Percentiles rank a stretch among this genome's conserved stretches.
Evolutionary conservation across 495 filamentous ascomycete species (phyloP).

Genomic region (Tuber calosporum): DNA sequence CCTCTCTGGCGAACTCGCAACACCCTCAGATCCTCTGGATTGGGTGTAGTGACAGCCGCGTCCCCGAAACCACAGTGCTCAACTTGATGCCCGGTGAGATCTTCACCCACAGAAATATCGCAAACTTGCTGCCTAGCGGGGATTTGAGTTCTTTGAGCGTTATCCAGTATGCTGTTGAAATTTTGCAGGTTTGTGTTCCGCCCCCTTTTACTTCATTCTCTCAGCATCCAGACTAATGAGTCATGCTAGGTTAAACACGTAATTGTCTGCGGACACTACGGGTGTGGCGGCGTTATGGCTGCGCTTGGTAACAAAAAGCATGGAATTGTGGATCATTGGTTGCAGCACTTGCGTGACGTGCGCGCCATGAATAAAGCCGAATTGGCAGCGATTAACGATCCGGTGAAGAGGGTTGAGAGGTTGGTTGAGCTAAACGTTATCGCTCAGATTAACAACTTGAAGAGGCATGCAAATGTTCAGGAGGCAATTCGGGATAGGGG

Average conservation of each 20-base stretch:
- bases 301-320: conserved; percentile 54
- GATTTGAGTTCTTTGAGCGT: conserved; percentile 58
- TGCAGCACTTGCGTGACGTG: conserved; percentile 56
- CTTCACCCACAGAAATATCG: conserved; percentile 60
- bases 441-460: conserved; percentile 54
- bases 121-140: conserved; percentile 55
- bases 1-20: conserved; percentile 50
- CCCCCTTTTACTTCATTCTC: conserved; percentile 2
- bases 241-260: conserved; percentile 50
- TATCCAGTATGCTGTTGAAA: conserved; percentile 55
- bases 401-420: conserved; percentile 48
- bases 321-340: conserved; percentile 56
- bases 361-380: conserved; percentile 54
- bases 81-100: conserved; percentile 55
- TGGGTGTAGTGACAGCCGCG: conserved; percentile 58
- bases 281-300: conserved; percentile 58
- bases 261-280: conserved; percentile 59
- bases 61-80: conserved; percentile 56
- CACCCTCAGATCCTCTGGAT: conserved; percentile 58
- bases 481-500: conserved; percentile 61
- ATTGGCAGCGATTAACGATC: conserved; percentile 49
- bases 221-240: background rate
- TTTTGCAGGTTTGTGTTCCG: conserved; percentile 48
- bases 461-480: conserved; percentile 55
- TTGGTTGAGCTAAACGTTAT: conserved; percentile 56